Percentiles rank a stretch among this genome's conserved stretches.
Evolutionary conservation across 495 filamentous ascomycete genomes (phyloP).

Genomic region (Daldinia vernicosa): DNA sequence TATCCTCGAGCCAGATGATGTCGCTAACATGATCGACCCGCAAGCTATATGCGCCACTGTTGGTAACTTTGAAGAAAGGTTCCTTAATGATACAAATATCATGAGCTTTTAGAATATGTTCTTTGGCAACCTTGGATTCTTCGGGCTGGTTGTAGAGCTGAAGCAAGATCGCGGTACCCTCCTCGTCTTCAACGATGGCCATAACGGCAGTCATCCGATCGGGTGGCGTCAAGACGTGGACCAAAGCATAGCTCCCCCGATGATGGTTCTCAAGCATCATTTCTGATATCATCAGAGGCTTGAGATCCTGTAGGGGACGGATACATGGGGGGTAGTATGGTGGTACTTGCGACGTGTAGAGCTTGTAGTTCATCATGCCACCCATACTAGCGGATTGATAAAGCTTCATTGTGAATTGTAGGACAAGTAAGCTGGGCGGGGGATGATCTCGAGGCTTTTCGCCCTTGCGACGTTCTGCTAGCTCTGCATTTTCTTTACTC

Average conservation of each 20-base stretch:
- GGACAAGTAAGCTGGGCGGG: not conserved
- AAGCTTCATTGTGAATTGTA: slow-evolving; percentile 12
- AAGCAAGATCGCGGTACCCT: slow-evolving; percentile 48
- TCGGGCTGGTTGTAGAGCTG: slow-evolving; percentile 55
- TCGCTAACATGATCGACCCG: slow-evolving; percentile 64
- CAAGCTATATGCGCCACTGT: slow-evolving; percentile 52
- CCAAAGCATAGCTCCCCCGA: slow-evolving; percentile 51
- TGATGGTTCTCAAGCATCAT: slow-evolving; percentile 60
- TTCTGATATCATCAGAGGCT: slow-evolving; percentile 37
- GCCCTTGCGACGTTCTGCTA: slow-evolving; percentile 24
- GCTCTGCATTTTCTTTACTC: not conserved
- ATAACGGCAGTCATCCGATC: slow-evolving; percentile 50
- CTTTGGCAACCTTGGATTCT: slow-evolving; percentile 20
- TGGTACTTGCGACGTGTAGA: slow-evolving; percentile 16
- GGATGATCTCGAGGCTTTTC: slow-evolving; percentile 31
- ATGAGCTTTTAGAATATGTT: slow-evolving; percentile 45
- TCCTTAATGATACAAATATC: slow-evolving; percentile 60
- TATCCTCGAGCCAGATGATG: slow-evolving; percentile 46
- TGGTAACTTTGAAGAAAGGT: slow-evolving; percentile 58
- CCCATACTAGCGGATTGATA: not conserved
- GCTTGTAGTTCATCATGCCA: not conserved
- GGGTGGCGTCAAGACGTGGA: slow-evolving; percentile 51
- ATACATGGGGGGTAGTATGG: slow-evolving; percentile 26
- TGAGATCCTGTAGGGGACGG: slow-evolving; percentile 18
- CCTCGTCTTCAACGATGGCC: slow-evolving; percentile 60